Conservation (phyloP, 1,284 basidiomycete species). For the Macrocystidia cucumis region DNA sequence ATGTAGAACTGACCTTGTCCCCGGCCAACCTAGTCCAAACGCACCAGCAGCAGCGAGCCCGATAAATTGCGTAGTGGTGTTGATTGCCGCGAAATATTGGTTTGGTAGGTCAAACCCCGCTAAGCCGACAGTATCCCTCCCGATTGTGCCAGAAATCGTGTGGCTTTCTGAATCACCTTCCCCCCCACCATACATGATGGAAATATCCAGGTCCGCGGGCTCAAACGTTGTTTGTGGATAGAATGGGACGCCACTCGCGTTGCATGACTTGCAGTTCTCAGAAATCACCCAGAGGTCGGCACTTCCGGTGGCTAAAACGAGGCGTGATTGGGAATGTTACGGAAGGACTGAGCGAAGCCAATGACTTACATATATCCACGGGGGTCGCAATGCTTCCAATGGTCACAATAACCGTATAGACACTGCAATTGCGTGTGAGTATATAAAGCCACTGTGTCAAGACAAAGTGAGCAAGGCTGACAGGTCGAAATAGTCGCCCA, state of each 20-base stretch:
- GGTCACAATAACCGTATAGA: constrained; percentile 14
- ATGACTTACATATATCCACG: constrained; percentile 13
- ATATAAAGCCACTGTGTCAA: neutral
- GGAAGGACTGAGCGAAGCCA: neutral
- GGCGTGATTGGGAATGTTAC: neutral
- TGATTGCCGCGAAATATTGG: constrained; percentile 44
- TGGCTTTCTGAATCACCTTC: constrained; percentile 48
- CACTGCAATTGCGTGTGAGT: constrained; percentile 6
- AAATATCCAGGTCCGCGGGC: constrained; percentile 24
- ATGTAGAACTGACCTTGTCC: no score
- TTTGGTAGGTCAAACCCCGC: constrained; percentile 32
- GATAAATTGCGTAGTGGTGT: constrained; percentile 41
- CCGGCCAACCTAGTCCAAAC: constrained; percentile 47
- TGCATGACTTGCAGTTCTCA: constrained; percentile 12
- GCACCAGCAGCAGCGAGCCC: constrained; percentile 41
- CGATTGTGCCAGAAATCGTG: constrained; percentile 46
- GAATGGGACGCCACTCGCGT: constrained; percentile 12
- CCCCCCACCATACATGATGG: constrained; percentile 43
- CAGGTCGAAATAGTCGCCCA: constrained; percentile 15
- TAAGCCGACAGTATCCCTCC: constrained; percentile 34
- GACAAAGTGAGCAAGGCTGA: constrained; percentile 6
- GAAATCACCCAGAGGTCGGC: constrained; percentile 18
- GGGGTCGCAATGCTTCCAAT: constrained; percentile 13
- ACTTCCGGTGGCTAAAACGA: constrained; percentile 13
- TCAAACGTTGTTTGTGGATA: constrained; percentile 29